phyloP scores from a whole-genome alignment of 83 land plant species.

The Isoetes engelmannii region DNA sequence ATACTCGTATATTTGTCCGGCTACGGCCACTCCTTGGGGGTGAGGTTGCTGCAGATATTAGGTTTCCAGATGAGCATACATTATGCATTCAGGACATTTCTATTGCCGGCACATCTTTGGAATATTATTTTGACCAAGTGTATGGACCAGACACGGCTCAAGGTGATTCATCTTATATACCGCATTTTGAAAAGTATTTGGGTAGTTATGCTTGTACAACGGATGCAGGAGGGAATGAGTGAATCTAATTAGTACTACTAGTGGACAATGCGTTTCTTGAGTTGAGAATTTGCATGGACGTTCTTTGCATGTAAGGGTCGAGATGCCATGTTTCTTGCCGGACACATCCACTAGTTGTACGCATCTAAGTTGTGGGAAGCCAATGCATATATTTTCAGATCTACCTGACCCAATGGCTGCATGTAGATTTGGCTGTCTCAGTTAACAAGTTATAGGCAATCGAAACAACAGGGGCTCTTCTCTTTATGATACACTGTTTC shows the following conservation, averaged over 20 bases:
- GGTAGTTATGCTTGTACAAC: not conserved
- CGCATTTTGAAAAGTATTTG: not conserved
- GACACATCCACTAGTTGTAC: too few species aligned
- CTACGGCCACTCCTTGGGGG: conserved; percentile 88
- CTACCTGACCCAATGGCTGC: too few species aligned
- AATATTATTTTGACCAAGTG: conserved; percentile 92
- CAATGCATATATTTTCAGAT: too few species aligned
- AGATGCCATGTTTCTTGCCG: not conserved
- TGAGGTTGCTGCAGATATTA: conserved; percentile 67
- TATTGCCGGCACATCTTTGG: conserved; percentile 59
- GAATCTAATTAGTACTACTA: too few species aligned
- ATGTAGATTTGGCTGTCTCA: too few species aligned
- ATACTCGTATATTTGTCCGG: conserved; percentile 78
- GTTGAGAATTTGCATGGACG: not conserved
- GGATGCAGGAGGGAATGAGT: too few species aligned
- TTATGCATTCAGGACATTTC: conserved; percentile 50
- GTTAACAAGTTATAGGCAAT: too few species aligned
- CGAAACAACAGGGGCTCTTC: too few species aligned
- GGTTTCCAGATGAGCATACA: conserved; percentile 81
- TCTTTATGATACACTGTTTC: not conserved
- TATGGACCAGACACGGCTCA: conserved; percentile 98
- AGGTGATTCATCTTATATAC: conserved; percentile 37
- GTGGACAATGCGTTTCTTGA: not conserved
- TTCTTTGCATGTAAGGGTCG: not conserved
- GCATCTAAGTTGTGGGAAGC: too few species aligned